These are phyloP conservation scores for Coemansia sp. DNA, from an alignment of 192 early-diverging fungal genomes.

Conservation along the genomic window DNA sequence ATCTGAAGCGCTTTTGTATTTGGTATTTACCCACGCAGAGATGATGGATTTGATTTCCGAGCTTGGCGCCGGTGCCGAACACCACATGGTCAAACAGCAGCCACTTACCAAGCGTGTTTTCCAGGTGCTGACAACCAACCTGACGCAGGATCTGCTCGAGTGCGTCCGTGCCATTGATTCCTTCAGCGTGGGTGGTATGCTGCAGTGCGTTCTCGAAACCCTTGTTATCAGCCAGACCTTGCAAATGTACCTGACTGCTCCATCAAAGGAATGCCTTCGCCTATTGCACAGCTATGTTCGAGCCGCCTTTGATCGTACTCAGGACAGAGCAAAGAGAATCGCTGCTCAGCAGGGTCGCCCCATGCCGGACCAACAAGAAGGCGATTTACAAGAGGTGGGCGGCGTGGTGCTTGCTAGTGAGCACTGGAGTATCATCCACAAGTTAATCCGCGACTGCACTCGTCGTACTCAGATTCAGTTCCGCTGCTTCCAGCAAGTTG, in stretches of 20 bases:
- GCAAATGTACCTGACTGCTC: constrained; percentile 70
- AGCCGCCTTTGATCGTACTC: constrained; percentile 57
- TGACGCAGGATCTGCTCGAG: constrained; percentile 81
- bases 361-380: constrained; percentile 26
- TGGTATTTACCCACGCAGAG: constrained; percentile 90
- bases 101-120: constrained; percentile 77
- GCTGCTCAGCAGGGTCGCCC: constrained; percentile 37
- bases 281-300: constrained; percentile 79
- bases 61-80: constrained; percentile 50
- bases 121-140: constrained; percentile 66
- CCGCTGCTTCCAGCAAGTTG: constrained; percentile 59
- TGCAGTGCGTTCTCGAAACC: constrained; percentile 93
- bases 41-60: constrained; percentile 76
- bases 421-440: constrained; percentile 54
- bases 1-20: constrained; percentile 77
- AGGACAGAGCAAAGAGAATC: constrained; percentile 39
- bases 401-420: constrained; percentile 33
- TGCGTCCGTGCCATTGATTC: constrained; percentile 76
- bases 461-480: constrained; percentile 69
- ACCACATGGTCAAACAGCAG: constrained; percentile 58
- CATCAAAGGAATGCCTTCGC: constrained; percentile 67
- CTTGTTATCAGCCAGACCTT: constrained; percentile 88
- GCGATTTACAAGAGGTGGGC: constrained; percentile 26
- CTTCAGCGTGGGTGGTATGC: constrained; percentile 89
- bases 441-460: constrained; percentile 60